Conservation (phyloP, 2,329 filamentous ascomycete genomes). For the Madurella mycetomatis region DNA sequence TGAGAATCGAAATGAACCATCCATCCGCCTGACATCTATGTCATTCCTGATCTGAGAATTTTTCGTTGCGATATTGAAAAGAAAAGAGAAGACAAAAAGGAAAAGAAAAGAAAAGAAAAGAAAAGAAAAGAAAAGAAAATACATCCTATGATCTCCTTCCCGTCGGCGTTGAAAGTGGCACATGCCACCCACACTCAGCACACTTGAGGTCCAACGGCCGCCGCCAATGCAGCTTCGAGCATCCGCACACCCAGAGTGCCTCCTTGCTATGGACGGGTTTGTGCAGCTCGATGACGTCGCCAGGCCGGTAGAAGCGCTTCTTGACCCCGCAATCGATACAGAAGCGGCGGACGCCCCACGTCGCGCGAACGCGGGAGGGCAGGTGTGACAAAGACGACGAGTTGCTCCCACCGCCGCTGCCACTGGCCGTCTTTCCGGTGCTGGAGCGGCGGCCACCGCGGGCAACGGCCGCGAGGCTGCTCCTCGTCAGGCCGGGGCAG, state of each 20-base stretch:
- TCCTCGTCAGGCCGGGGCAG: conserved; percentile 22
- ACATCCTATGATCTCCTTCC: not conserved
- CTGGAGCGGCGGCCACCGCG: not conserved
- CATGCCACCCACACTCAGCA: not conserved
- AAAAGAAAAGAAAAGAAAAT: conserved; percentile 1
- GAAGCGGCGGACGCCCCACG: conserved; percentile 20
- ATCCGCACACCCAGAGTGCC: conserved; percentile 21
- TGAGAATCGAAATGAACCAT: no score
- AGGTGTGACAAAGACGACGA: not conserved
- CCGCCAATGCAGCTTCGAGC: conserved; percentile 10
- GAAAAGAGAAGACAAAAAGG: not conserved
- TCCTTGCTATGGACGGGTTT: not conserved
- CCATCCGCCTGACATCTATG: no score
- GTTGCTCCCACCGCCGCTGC: no score
- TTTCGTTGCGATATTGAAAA: not conserved
- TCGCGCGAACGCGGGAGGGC: conserved; percentile 11
- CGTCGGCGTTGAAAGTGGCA: not conserved
- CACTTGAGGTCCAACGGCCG: not conserved
- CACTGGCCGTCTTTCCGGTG: not conserved
- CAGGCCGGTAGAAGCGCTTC: conserved; percentile 17
- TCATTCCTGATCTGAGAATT: no score
- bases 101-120: not conserved
- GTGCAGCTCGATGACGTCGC: conserved; percentile 22
- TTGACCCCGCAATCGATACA: conserved; percentile 25
- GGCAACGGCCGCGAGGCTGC: conserved; percentile 13